A percentile compares a stretch with the other conserved stretches of the same genome.
Conservation (phyloP, 768 basidiomycete genomes). For the Hebeloma cylindrosporum region DNA sequence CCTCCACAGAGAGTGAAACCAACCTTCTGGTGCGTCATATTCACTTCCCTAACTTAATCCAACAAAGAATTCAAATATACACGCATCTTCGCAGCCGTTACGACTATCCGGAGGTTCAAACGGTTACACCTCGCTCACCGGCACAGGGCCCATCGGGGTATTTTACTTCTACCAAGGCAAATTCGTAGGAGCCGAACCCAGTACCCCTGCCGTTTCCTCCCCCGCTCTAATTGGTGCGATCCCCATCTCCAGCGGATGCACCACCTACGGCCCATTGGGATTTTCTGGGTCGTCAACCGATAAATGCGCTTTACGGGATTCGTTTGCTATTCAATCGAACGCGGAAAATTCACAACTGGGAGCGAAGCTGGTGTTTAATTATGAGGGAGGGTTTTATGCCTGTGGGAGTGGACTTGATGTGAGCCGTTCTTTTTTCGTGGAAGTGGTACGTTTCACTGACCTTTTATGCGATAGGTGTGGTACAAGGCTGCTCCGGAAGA, state of each 20-base stretch:
- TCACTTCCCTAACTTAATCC: conserved; percentile 25
- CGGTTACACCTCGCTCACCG: conserved; percentile 21
- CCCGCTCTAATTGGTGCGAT: conserved; percentile 17
- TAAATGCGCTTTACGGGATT: conserved; percentile 24
- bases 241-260: conserved; percentile 18
- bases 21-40: conserved; percentile 25
- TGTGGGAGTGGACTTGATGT: conserved; percentile 25
- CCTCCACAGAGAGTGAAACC: too few relatives aligned
- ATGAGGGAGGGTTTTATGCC: conserved; percentile 29
- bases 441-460: too few relatives aligned
- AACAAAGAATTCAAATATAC: conserved; percentile 18
- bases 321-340: conserved; percentile 26
- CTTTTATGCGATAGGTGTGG: too few relatives aligned
- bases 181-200: conserved; percentile 18
- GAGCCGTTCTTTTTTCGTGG: conserved; percentile 14
- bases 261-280: conserved; percentile 20
- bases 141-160: conserved; percentile 22
- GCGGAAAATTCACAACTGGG: conserved; percentile 28
- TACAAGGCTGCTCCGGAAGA: conserved; percentile 20
- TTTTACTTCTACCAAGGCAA: conserved; percentile 28
- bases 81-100: conserved; percentile 26
- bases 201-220: conserved; percentile 10
- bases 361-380: conserved; percentile 25
- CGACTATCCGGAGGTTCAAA: conserved; percentile 16
- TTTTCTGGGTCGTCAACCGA: conserved; percentile 22